Percentiles rank a stretch among this genome's conserved stretches.
Evolutionary conservation across 768 basidiomycete species (phyloP).

Genomic region (Calocybe indica): DNA sequence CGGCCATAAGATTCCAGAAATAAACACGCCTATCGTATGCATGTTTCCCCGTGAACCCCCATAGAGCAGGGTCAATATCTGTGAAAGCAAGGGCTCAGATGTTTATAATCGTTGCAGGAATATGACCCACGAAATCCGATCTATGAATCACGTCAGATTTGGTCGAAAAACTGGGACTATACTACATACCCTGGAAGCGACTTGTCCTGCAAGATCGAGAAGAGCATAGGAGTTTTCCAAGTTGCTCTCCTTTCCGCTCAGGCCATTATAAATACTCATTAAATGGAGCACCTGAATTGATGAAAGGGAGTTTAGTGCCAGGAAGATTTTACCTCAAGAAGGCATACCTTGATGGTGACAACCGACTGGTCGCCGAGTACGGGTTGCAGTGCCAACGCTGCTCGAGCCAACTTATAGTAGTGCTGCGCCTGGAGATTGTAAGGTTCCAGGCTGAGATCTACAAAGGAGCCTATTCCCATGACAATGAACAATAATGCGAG

Average conservation of each 20-base stretch:
- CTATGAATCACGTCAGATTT: constrained; percentile 16
- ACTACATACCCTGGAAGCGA: constrained; percentile 38
- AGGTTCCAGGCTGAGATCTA: constrained; percentile 39
- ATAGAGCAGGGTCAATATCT: constrained; percentile 46
- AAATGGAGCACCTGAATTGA: constrained; percentile 36
- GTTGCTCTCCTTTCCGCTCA: constrained; percentile 47
- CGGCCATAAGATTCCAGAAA: constrained; percentile 48
- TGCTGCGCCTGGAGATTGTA: constrained; percentile 48
- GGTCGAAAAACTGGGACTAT: not conserved
- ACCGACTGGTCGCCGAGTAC: constrained; percentile 37
- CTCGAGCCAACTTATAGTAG: constrained; percentile 42
- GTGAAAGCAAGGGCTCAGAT: constrained; percentile 1
- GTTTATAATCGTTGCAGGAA: not conserved
- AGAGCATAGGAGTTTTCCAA: constrained; percentile 40
- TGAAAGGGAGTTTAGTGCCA: not conserved
- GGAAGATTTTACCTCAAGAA: not conserved
- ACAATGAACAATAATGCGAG: constrained; percentile 41
- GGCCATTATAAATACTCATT: constrained; percentile 49
- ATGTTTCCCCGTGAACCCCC: constrained; percentile 43
- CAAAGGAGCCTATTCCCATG: constrained; percentile 41
- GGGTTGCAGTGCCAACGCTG: constrained; percentile 39
- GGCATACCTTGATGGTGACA: constrained; percentile 35
- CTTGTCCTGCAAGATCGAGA: constrained; percentile 41
- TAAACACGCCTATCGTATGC: constrained; percentile 48
- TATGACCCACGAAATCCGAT: constrained; percentile 36